Evolutionary conservation across 108 stramenopile species (phyloP).

Genomic region (Cyclotella atomus): DNA sequence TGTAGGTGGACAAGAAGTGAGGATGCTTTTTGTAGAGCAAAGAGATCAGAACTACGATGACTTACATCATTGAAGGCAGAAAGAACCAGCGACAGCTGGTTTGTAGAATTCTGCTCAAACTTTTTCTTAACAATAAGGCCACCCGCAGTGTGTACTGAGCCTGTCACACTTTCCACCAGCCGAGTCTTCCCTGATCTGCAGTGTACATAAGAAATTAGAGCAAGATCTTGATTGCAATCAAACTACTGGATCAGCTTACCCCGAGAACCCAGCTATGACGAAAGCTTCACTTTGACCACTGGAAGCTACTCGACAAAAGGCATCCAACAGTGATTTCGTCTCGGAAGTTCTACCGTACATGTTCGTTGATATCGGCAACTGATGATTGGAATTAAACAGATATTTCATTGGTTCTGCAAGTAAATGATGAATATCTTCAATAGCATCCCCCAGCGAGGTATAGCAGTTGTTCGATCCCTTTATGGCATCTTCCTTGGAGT

Average conservation of each 20-base stretch:
- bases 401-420: conserved; percentile 7
- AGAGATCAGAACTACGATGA: too few species aligned
- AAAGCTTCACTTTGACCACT: conserved; percentile 17
- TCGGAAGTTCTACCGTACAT: conserved; percentile 18
- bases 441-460: not conserved
- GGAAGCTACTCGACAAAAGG: conserved; percentile 47
- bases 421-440: conserved; percentile 11
- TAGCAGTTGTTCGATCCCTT: conserved; percentile 1
- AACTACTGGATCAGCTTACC: not conserved
- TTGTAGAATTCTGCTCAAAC: conserved; percentile 13
- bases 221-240: not conserved
- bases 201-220: not conserved
- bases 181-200: conserved; percentile 20
- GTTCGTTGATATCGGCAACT: not conserved
- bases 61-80: conserved; percentile 36
- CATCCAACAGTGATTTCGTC: conserved; percentile 22
- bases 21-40: too few species aligned
- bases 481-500: not conserved
- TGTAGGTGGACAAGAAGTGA: too few species aligned
- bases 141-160: not conserved
- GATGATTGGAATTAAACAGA: not conserved
- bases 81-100: conserved; percentile 19
- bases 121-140: conserved; percentile 1
- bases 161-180: conserved; percentile 14
- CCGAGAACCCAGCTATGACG: not conserved